Evolutionary conservation across 1,139 yeast species (phyloP), one percentile per base, ranked within the genome.

Genomic region (Yamadazyma pseudoaaseri): DNA sequence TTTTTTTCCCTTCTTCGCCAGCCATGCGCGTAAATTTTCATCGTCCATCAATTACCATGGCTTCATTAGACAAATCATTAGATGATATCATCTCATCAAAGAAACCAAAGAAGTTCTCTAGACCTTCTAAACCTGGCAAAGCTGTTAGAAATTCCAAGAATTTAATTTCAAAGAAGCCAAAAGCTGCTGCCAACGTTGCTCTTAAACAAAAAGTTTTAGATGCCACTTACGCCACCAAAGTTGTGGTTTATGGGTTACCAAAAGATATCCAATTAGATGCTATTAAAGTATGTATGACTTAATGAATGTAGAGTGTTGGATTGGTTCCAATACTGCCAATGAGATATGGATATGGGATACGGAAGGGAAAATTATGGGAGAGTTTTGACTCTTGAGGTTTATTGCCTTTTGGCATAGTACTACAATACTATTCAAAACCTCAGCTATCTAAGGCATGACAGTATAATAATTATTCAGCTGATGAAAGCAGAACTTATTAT

Each of bases 51-150:
- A 12, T 25, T n/a, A 13, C 7, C n/a, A 45, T 44, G 49, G 45
- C 50, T 37, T 44, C 51, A 30, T 77, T 92, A 67, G 97, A 92
- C 70, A 84, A 86, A 70, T 87, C 97, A 36, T 80, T 92, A 58
- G 98, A 92, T 70, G 97, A 90, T 54, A 92, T 92, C 60, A 86
- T 92, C 60, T 76, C 95, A 43, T 67, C 86, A 42, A 56, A 53
- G 52, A 65, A 50, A 65, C 69, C 59, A 49, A 55, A 39, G 44
- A 51, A 33, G 51, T 24, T 34, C 21, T 26, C 54, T 29, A 48
- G 45, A 37, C 16, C 27, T 25, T 10, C 12, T 15, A 30, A 25
- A 20, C 9, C 8, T 14, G 29, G 27, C 7, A 16, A 30, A 7
- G 20, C 23, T 15, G 30, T 15, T 5, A 38, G 30, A 29, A 62